A percentile compares a stretch with the other conserved stretches of the same genome.
Conservation (phyloP, 2,329 filamentous ascomycete species). For the Cladophialophora yegresii region DNA sequence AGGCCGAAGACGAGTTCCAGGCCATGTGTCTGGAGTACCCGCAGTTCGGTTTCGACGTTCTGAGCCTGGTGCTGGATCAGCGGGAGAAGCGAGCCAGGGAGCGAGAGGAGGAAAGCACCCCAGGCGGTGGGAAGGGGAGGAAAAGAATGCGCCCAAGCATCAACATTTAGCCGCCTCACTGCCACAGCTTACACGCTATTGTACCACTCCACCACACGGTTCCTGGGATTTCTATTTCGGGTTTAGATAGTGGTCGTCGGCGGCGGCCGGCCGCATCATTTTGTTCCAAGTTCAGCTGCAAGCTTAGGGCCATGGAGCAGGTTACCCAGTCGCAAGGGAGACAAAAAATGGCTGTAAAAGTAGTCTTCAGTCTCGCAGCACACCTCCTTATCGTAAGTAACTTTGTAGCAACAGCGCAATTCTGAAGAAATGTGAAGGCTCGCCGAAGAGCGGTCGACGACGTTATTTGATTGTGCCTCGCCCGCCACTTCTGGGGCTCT, state of each 20-base stretch:
- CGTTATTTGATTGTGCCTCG: not conserved
- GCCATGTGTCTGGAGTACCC: slow-evolving; percentile 83
- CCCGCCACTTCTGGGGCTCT: not conserved
- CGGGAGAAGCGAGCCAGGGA: slow-evolving; percentile 47
- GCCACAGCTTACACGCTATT: not conserved
- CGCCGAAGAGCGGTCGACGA: not conserved
- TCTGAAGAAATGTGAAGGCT: not conserved
- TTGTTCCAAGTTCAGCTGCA: not conserved
- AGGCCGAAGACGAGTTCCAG: slow-evolving; percentile 84
- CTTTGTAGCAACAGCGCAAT: not conserved
- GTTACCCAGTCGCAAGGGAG: not conserved
- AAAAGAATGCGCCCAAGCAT: slow-evolving; percentile 43
- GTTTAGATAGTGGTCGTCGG: not conserved
- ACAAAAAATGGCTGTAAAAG: slow-evolving; percentile 9
- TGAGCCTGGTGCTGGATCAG: slow-evolving; percentile 59
- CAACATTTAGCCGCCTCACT: slow-evolving; percentile 28
- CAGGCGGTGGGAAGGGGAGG: slow-evolving; percentile 40
- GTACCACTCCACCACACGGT: not conserved
- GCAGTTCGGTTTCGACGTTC: slow-evolving; percentile 89
- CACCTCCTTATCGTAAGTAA: too few species aligned
- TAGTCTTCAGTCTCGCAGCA: not conserved
- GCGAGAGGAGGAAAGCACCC: slow-evolving; percentile 41
- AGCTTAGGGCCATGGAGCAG: not conserved
- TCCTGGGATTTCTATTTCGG: not conserved
- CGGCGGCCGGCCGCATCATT: not conserved